Base-by-base conservation (phyloP, 2,329 filamentous ascomycete species). In the Tolypocladium inflatum region DNA sequence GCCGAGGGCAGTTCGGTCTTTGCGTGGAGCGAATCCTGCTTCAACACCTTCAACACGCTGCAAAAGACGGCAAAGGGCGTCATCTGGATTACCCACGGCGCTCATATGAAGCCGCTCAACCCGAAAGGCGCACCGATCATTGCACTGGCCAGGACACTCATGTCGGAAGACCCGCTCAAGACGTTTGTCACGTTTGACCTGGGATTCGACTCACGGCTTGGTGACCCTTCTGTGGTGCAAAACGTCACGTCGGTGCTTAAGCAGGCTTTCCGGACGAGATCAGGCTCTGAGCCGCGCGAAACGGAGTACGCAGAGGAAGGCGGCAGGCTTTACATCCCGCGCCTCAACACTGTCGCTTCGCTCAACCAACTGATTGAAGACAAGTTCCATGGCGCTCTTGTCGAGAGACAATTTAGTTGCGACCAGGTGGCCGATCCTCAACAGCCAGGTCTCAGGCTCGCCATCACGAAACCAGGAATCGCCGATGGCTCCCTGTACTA, bases 51-150 rank as follows among this genome's bases (percentile, higher is more conserved):
- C 35, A 72, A 76, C 35, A 61, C 63, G 0, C 63, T 84, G 19
- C 64, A 78, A 3, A 63, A 65, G 5, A 56, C 55, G 1, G 67
- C 74, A 1, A 71, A 69, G 19, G 70, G 73, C 2, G 62, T 83
- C 1, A 53, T 83, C 1, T 84, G 80, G 79, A 60, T 80, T 21
- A 78, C 78, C 0, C 66, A 68, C 0, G 75, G 74, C 4, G 76
- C 75, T 2, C 73, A 77, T 37, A 72, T 65, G 68, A 68, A 60
- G 50, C 67, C 65, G 17, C 54, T 38, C 43, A 70, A 68, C 19
- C 77, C 78, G 0, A 63, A 64, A 30, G 67, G 70, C 15, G 69
- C 78, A 2, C 70, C 74, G 0, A 71, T 80, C 23, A 64, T 77
- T n/a, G 78, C 75, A 2, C 65, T 82, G 19, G 72, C 76, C 1